Conservation (phyloP, 768 basidiomycete genomes). For the Pisolithus albus region DNA sequence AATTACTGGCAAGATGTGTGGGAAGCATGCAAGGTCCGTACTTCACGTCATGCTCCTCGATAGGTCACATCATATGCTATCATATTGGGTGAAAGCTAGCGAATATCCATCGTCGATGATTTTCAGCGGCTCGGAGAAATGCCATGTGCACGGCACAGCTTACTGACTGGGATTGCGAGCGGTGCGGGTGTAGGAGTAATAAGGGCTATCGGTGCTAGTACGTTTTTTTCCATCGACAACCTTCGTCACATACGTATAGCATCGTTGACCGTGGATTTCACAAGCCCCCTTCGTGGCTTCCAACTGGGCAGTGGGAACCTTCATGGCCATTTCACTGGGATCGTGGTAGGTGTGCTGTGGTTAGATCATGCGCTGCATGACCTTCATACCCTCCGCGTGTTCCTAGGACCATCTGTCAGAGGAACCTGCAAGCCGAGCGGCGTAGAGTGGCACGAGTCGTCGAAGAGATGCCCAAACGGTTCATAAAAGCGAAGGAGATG, state of each 20-base stretch:
- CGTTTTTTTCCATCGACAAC: slow-evolving; percentile 17
- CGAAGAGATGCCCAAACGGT: slow-evolving; percentile 53
- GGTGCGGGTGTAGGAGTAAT: slow-evolving; percentile 73
- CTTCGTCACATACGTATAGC: background rate
- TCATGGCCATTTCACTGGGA: slow-evolving; percentile 56
- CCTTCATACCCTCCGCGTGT: slow-evolving; percentile 5
- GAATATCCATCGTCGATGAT: slow-evolving; percentile 44
- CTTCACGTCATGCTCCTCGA: background rate
- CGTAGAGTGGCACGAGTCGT: slow-evolving; percentile 49
- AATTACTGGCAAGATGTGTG: slow-evolving; percentile 27
- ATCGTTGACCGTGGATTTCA: slow-evolving; percentile 5
- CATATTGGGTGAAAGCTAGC: slow-evolving; percentile 33
- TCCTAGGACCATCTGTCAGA: slow-evolving; percentile 59
- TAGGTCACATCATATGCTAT: slow-evolving; percentile 6
- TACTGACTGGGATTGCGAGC: slow-evolving; percentile 73
- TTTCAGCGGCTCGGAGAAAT: slow-evolving; percentile 57
- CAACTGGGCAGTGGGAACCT: slow-evolving; percentile 77
- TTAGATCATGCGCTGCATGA: slow-evolving; percentile 2
- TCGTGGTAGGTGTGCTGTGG: slow-evolving; percentile 51
- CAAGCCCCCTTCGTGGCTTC: slow-evolving; percentile 56
- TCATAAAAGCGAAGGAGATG: slow-evolving; percentile 36
- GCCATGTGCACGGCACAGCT: slow-evolving; percentile 70
- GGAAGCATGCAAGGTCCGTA: slow-evolving; percentile 25
- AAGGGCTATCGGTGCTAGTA: slow-evolving; percentile 59
- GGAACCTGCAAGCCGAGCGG: slow-evolving; percentile 47